Percentiles rank a stretch among this genome's conserved stretches.
Evolutionary conservation across 2,329 filamentous ascomycete genomes (phyloP).

Genomic region (Beauveria sp.): DNA sequence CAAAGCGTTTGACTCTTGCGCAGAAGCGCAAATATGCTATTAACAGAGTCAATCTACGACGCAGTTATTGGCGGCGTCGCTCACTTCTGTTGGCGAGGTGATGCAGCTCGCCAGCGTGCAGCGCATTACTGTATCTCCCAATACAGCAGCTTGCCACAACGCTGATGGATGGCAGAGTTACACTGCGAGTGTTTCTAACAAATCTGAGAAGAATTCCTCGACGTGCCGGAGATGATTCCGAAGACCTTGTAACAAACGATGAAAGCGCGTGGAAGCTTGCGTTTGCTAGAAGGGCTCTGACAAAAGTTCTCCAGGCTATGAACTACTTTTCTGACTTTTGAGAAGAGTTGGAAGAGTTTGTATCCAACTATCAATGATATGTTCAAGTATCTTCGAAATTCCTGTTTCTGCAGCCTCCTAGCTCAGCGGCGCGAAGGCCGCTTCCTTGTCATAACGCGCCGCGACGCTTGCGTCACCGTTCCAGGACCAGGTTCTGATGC

Average conservation of each 20-base stretch:
- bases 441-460: no score
- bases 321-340: constrained; percentile 53
- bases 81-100: constrained; percentile 51
- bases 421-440: no score
- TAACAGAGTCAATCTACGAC: constrained; percentile 33
- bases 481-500: not conserved
- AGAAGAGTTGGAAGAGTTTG: constrained; percentile 38
- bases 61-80: constrained; percentile 46
- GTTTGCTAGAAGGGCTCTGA: constrained; percentile 44
- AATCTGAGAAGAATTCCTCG: not conserved
- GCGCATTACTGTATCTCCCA: constrained; percentile 54
- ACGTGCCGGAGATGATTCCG: constrained; percentile 12
- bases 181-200: not conserved
- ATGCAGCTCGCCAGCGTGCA: constrained; percentile 49
- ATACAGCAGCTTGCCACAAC: constrained; percentile 38
- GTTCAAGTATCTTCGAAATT: rapidly evolving
- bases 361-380: constrained; percentile 15
- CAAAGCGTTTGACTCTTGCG: constrained; percentile 43
- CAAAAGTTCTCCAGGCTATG: constrained; percentile 47
- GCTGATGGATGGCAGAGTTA: constrained; percentile 23
- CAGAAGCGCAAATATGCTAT: constrained; percentile 46
- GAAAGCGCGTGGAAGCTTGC: constrained; percentile 42
- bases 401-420: no score
- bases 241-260: constrained; percentile 24
- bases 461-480: not conserved